These are phyloP conservation scores for Vicia villosa DNA, from an alignment of 306 rosid species.

Conservation along the genomic window DNA sequence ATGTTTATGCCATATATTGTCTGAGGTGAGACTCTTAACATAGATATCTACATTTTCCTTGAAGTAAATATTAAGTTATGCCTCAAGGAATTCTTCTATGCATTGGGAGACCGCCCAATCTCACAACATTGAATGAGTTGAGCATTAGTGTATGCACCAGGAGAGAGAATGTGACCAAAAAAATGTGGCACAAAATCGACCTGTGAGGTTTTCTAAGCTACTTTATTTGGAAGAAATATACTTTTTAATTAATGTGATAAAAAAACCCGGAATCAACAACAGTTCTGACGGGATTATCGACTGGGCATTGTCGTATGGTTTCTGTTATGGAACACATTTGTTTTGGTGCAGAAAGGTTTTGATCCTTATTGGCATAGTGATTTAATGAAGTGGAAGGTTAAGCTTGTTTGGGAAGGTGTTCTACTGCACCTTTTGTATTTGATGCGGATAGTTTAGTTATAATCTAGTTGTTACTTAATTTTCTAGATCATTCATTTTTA, in stretches of 20 bases:
- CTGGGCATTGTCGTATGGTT: too few relatives aligned
- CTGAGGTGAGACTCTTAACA: too few relatives aligned
- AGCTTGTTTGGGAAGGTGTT: slow-evolving; percentile 3
- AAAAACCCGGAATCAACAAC: too few relatives aligned
- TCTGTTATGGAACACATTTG: not conserved
- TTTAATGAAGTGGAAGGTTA: not conserved
- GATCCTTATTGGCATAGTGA: not conserved
- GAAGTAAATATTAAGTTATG: not conserved
- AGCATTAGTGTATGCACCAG: slow-evolving; percentile 3
- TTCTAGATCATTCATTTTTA: not conserved
- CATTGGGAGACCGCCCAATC: not conserved
- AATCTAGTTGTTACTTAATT: not conserved
- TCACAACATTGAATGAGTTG: not conserved
- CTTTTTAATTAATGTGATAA: too few relatives aligned
- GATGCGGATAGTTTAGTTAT: not conserved
- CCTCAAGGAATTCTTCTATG: not conserved
- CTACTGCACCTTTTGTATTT: not conserved
- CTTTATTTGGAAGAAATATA: slow-evolving; percentile 6
- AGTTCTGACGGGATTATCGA: too few relatives aligned
- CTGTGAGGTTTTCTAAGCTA: not conserved
- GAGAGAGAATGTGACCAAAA: not conserved
- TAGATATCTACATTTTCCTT: not conserved
- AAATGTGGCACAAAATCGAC: not conserved
- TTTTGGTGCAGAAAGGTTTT: not conserved
- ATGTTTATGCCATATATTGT: too few relatives aligned